Conservation (phyloP, 805 yeast species). For the Lachancea fermentati region DNA sequence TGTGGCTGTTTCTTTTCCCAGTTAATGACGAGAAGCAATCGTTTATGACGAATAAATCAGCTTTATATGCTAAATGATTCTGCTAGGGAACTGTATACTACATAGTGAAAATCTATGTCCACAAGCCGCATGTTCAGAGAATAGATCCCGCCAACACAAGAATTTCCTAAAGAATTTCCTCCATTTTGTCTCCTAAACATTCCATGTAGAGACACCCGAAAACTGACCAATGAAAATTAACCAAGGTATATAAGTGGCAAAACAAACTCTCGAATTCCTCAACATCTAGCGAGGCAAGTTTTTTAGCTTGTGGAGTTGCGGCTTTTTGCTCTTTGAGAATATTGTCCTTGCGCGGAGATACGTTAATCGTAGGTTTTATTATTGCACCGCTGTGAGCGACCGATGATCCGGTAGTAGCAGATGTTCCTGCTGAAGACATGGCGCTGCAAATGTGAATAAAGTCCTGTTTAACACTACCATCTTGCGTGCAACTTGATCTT, state of each 20-base stretch:
- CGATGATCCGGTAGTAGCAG: slow-evolving; percentile 9
- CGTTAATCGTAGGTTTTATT: slow-evolving; percentile 5
- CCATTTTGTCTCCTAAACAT: slow-evolving; percentile 26
- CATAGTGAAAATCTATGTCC: not conserved
- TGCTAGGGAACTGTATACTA: not conserved
- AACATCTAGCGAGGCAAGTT: slow-evolving; percentile 26
- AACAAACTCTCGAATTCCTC: slow-evolving; percentile 56
- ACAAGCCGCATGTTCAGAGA: not conserved
- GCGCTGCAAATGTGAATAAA: slow-evolving; percentile 28
- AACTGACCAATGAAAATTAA: slow-evolving; percentile 78
- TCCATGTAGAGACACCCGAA: slow-evolving; percentile 66
- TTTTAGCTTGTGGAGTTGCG: slow-evolving; percentile 3
- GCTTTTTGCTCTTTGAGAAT: not conserved
- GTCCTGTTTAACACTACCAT: slow-evolving; percentile 32
- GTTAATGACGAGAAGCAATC: not conserved
- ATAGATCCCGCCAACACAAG: not conserved
- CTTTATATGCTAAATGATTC: not conserved
- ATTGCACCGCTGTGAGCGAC: slow-evolving; percentile 3
- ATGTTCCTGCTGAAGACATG: slow-evolving; percentile 7
- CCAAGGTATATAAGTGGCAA: slow-evolving; percentile 56
- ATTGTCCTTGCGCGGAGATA: slow-evolving; percentile 1
- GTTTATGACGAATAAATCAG: not conserved
- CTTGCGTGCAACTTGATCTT: slow-evolving; percentile 25
- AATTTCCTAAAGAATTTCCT: not conserved
- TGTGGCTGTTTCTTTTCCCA: not conserved